These are phyloP conservation scores for Vigna reflexopilosa DNA, from an alignment of 306 rosid genomes.

Conservation along the genomic window DNA sequence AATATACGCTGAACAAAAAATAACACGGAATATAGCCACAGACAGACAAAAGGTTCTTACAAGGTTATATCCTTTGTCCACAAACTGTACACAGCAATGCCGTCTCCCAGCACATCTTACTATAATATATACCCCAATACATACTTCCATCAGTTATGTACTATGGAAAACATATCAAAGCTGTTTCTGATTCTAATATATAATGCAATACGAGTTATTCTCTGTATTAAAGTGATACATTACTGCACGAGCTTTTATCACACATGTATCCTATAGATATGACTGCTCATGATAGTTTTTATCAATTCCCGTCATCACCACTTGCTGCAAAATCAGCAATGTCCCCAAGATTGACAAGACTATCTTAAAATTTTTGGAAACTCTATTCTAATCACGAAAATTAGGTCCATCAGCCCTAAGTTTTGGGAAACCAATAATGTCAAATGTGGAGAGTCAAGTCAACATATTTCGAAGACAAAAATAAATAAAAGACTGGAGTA, in stretches of 20 bases:
- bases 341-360: too few relatives aligned
- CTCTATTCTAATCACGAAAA: too few relatives aligned
- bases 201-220: not conserved
- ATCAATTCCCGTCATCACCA: too few relatives aligned
- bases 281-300: not conserved
- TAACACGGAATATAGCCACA: not conserved
- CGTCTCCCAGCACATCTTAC: not conserved
- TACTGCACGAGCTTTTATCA: not conserved
- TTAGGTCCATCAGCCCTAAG: too few relatives aligned
- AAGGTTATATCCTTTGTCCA: not conserved
- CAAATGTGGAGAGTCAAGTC: too few relatives aligned
- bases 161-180: not conserved
- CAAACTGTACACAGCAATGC: not conserved
- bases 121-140: not conserved
- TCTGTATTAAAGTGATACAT: not conserved
- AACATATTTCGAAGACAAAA: too few relatives aligned
- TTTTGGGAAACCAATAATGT: too few relatives aligned
- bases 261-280: not conserved
- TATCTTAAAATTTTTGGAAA: too few relatives aligned
- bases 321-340: too few relatives aligned
- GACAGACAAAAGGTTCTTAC: not conserved
- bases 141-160: not conserved
- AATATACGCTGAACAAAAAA: not conserved
- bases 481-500: too few relatives aligned
- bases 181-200: not conserved